phyloP scores from a whole-genome alignment of 2,329 filamentous ascomycete species.

The Acrodontium crateriforme region DNA sequence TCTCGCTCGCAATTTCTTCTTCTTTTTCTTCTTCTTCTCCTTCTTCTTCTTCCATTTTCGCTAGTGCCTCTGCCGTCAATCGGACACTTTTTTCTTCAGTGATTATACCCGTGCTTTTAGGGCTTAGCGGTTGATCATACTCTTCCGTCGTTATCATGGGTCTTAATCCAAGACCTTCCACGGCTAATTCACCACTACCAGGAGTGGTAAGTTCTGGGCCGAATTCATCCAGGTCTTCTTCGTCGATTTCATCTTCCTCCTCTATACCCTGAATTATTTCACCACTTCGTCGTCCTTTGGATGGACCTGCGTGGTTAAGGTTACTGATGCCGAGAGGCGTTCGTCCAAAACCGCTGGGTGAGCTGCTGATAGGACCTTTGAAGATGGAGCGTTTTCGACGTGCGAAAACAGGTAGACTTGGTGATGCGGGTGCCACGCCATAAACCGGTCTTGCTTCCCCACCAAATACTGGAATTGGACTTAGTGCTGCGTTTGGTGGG shows the following conservation, averaged over 20 bases:
- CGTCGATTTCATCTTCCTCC: constrained; percentile 7
- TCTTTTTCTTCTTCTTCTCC: constrained; percentile 7
- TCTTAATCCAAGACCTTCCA: no score
- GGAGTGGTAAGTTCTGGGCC: constrained; percentile 1
- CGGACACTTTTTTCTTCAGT: constrained; percentile 7
- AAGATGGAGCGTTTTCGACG: constrained; percentile 70
- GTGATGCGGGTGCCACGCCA: constrained; percentile 40
- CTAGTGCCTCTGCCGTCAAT: constrained; percentile 20
- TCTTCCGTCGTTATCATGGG: neutral
- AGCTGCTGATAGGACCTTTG: constrained; percentile 59
- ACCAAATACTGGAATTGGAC: no score
- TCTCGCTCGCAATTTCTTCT: constrained; percentile 1
- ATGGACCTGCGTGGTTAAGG: constrained; percentile 5
- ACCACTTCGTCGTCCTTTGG: constrained; percentile 47
- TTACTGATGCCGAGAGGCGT: constrained; percentile 1
- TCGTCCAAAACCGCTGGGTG: constrained; percentile 12
- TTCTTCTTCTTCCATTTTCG: constrained; percentile 15
- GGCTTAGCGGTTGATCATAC: constrained; percentile 3
- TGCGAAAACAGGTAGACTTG: constrained; percentile 56
- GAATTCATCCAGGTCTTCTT: constrained; percentile 1
- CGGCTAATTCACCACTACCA: neutral
- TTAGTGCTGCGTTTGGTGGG: no score
- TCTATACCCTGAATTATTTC: constrained; percentile 51
- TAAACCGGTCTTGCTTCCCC: no score
- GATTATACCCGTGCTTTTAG: neutral